phyloP scores from a whole-genome alignment of 2,329 filamentous ascomycete species.

The Exophiala dermatitidis region DNA sequence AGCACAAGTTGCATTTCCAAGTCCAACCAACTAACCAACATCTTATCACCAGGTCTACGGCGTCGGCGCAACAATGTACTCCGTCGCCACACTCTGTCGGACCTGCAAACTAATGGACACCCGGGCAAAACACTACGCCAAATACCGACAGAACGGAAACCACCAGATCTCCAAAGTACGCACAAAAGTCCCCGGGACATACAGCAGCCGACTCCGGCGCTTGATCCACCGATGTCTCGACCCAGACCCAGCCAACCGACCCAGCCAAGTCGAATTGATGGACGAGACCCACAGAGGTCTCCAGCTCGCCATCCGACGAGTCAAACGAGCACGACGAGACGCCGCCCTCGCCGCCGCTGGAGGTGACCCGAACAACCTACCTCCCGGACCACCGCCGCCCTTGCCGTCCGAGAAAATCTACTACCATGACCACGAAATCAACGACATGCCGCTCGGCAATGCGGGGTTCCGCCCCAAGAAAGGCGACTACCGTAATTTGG shows the following conservation, averaged over 20 bases:
- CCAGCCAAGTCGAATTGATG: slow-evolving; percentile 15
- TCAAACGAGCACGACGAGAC: neutral
- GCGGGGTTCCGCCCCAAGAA: neutral
- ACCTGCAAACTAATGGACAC: neutral
- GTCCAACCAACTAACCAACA: no score
- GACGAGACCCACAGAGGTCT: slow-evolving; percentile 10
- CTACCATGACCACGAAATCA: slow-evolving; percentile 20
- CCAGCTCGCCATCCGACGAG: slow-evolving; percentile 3
- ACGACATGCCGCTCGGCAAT: slow-evolving; percentile 17
- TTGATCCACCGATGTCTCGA: slow-evolving; percentile 16
- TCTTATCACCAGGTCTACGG: slow-evolving; percentile 7
- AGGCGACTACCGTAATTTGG: neutral
- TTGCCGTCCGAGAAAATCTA: slow-evolving; percentile 9
- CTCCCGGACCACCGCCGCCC: neutral
- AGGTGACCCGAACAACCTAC: neutral
- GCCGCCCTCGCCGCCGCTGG: neutral
- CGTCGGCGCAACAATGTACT: slow-evolving; percentile 11
- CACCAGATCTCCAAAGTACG: slow-evolving; percentile 14
- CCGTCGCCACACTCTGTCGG: slow-evolving; percentile 4
- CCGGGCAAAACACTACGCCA: slow-evolving; percentile 1
- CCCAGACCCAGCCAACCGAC: slow-evolving; percentile 14
- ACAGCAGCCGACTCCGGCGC: slow-evolving; percentile 13
- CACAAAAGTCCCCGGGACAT: slow-evolving; percentile 7
- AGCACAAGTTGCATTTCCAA: no score
- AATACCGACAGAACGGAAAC: slow-evolving; percentile 10